Conservation (phyloP, 495 filamentous ascomycete genomes). For the Tricharina praecox region DNA sequence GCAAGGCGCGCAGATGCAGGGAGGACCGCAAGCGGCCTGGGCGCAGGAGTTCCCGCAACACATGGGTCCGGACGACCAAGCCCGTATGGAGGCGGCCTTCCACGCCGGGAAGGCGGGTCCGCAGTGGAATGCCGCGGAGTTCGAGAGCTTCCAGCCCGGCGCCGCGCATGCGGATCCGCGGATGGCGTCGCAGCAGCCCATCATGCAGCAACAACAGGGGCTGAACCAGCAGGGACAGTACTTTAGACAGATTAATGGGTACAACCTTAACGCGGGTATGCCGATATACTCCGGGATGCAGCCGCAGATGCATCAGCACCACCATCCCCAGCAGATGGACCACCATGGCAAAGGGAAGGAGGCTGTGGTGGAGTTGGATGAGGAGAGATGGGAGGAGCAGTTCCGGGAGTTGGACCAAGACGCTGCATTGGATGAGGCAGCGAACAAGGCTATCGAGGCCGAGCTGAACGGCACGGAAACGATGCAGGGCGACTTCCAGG, state of each 20-base stretch:
- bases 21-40: slow-evolving; percentile 29
- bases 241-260: slow-evolving; percentile 4
- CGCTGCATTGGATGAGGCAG: slow-evolving; percentile 46
- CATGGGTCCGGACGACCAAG: slow-evolving; percentile 36
- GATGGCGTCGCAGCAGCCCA: neutral
- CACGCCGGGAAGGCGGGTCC: slow-evolving; percentile 32
- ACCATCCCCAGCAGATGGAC: no score
- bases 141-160: slow-evolving; percentile 29
- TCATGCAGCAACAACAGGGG: slow-evolving; percentile 1
- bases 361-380: slow-evolving; percentile 87
- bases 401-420: slow-evolving; percentile 56
- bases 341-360: slow-evolving; percentile 50
- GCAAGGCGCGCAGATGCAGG: slow-evolving; percentile 6
- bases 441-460: slow-evolving; percentile 61
- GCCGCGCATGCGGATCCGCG: neutral
- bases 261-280: slow-evolving; percentile 21
- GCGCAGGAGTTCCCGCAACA: slow-evolving; percentile 42
- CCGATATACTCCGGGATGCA: slow-evolving; percentile 17
- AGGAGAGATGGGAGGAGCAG: slow-evolving; percentile 87
- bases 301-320: slow-evolving; percentile 40
- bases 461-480: slow-evolving; percentile 60
- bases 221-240: slow-evolving; percentile 2
- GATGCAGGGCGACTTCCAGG: slow-evolving; percentile 69
- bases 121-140: slow-evolving; percentile 68
- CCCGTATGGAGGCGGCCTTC: slow-evolving; percentile 67